Evolutionary conservation across 352 stramenopile species (phyloP), one percentile per base, ranked within the genome.

Genomic region (Phytophthora macrochlamydospora): DNA sequence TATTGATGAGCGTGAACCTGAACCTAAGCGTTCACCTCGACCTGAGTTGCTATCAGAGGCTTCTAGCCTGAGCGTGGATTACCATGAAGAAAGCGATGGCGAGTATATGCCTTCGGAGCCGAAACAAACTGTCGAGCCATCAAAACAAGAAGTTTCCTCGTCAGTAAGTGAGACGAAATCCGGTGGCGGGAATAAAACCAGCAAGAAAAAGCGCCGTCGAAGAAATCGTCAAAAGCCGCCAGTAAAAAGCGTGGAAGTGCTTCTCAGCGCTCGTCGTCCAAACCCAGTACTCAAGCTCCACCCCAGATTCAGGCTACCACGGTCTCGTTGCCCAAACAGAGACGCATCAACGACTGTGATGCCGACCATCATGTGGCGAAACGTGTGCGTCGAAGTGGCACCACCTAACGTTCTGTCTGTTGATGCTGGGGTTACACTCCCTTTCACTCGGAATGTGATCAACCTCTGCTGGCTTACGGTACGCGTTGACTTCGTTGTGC

Each of bases 291-390:
- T 32, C 45, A 65, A 24, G 0, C 18, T 0, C 18, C 18, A 24
- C 0, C 18, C 18, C 18, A 24, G 18, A 24, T 24, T 0, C 18
- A 24, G 18, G 18, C 18, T 0, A 24, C 0, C 18, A 24, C 18
- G 42, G 44, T 38, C 11, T 29, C 28, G 32, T 57, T 63, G 51
- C 44, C 0, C 57, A 56, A 57, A 12, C 35, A 61, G 49, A 81
- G 67, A 67, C 56, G 63, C 71, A 33, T 55, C 42, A 14, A 58
- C 77, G 59, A 79, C 79, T n/a, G 75, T 86, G 12, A 73, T 88
- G 56, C 76, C 83, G 55, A 67, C 56, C 29, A 85, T 77, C 8
- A 61, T 71, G 35, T 88, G 79, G 79, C 64, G 79, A 45, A 76
- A 68, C 24, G 69, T 82, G 33, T 76, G 56, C 49, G 75, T 88